phyloP scores from a whole-genome alignment of 805 yeast species.

The Yamadazyma phyllophila region DNA sequence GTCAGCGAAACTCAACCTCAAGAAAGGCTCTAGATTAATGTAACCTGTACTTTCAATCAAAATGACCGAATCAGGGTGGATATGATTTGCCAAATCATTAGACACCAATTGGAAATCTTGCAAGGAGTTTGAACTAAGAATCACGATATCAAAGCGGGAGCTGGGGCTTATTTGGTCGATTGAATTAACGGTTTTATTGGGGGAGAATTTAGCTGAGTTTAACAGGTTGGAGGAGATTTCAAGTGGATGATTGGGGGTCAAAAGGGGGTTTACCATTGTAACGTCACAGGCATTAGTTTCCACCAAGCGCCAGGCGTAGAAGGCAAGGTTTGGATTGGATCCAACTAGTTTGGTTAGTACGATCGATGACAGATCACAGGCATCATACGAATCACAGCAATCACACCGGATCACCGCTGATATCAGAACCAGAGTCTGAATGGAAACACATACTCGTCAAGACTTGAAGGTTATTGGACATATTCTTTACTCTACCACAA shows the following conservation, averaged over 20 bases:
- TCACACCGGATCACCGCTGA: not conserved
- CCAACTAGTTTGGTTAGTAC: conserved; percentile 39
- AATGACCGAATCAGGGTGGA: conserved; percentile 45
- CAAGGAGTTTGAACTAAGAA: conserved; percentile 34
- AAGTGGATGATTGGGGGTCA: conserved; percentile 17
- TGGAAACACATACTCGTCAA: conserved; percentile 20
- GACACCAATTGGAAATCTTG: conserved; percentile 38
- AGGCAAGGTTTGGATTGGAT: conserved; percentile 54
- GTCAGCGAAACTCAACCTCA: conserved; percentile 42
- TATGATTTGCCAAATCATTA: conserved; percentile 21
- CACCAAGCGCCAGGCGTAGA: conserved; percentile 58
- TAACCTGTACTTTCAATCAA: conserved; percentile 70
- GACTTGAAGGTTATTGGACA: conserved; percentile 19
- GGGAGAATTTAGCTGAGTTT: conserved; percentile 12
- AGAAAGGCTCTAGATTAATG: conserved; percentile 69
- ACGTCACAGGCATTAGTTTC: conserved; percentile 38
- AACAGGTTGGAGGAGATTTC: conserved; percentile 17
- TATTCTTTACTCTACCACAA: not conserved
- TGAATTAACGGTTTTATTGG: conserved; percentile 14
- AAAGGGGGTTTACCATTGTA: conserved; percentile 36
- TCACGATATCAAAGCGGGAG: conserved; percentile 30
- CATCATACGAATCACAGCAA: not conserved
- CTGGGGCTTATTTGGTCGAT: conserved; percentile 6
- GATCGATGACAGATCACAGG: not conserved
- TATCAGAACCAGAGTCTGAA: not conserved